phyloP scores from a whole-genome alignment of 2,329 filamentous ascomycete species.

The Exophiala calicioides region DNA sequence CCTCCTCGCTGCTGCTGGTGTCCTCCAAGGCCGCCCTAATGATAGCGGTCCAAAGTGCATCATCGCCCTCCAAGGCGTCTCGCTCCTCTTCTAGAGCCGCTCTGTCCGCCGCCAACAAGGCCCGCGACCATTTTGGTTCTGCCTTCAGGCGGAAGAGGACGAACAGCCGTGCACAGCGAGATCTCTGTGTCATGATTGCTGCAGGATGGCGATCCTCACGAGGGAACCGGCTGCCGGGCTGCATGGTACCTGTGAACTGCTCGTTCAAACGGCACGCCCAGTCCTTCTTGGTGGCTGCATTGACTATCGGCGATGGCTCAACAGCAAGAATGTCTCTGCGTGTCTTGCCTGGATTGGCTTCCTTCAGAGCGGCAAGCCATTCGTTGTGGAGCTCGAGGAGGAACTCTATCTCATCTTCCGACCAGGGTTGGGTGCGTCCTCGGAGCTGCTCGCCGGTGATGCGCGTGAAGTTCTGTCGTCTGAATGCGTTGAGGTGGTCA shows the following conservation, averaged over 20 bases:
- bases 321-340: background rate
- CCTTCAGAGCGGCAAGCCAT: background rate
- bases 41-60: background rate
- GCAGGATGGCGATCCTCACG: background rate
- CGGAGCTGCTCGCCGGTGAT: background rate
- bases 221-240: too few species aligned
- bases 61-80: background rate
- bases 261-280: background rate
- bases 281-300: background rate
- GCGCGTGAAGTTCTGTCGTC: conserved; percentile 8
- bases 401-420: conserved; percentile 32
- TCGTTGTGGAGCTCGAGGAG: conserved; percentile 1
- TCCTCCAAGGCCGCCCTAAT: background rate
- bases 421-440: background rate
- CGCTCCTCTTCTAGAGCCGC: background rate
- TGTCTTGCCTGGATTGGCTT: background rate
- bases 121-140: background rate
- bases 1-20: too few species aligned
- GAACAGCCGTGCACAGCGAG: background rate
- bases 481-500: conserved; percentile 6
- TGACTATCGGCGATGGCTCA: background rate
- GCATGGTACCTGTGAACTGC: background rate
- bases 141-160: conserved; percentile 1
- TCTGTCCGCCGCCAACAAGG: background rate
- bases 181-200: conserved; percentile 1